Conservation (phyloP, 495 filamentous ascomycete species). For the Trichoderma gamsii region DNA sequence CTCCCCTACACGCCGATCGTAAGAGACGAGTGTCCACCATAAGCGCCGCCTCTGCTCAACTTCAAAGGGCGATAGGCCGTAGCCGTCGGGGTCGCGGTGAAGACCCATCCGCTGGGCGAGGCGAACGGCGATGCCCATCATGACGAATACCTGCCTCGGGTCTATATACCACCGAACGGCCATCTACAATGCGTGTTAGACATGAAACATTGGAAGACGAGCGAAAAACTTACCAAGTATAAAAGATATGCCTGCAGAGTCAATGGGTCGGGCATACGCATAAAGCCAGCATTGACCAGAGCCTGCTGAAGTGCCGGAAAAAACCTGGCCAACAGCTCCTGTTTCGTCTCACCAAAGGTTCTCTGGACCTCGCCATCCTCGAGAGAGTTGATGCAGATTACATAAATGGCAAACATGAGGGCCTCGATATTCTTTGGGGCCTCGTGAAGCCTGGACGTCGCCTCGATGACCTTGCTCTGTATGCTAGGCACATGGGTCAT, state of each 20-base stretch:
- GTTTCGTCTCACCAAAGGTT: constrained; percentile 43
- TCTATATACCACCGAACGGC: constrained; percentile 42
- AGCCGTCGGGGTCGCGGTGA: constrained; percentile 57
- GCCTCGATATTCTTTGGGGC: constrained; percentile 46
- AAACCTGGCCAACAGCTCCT: constrained; percentile 40
- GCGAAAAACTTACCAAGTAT: constrained; percentile 40
- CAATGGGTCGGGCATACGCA: constrained; percentile 48
- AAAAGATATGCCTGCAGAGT: constrained; percentile 50
- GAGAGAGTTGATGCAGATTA: constrained; percentile 46
- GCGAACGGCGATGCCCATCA: constrained; percentile 61
- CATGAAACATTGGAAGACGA: not conserved
- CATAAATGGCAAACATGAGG: constrained; percentile 54
- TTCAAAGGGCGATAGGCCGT: constrained; percentile 59
- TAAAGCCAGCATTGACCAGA: constrained; percentile 51
- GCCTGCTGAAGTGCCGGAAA: constrained; percentile 49
- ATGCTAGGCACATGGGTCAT: constrained; percentile 60
- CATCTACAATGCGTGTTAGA: constrained; percentile 31
- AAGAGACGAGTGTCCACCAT: constrained; percentile 65
- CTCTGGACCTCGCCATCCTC: constrained; percentile 44
- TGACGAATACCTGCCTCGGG: constrained; percentile 42
- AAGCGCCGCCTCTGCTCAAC: constrained; percentile 60
- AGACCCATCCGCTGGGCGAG: constrained; percentile 63
- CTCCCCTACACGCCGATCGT: constrained; percentile 59
- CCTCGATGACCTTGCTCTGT: constrained; percentile 48
- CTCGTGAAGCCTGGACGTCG: constrained; percentile 39